Percentiles rank a stretch among this genome's conserved stretches.
Conservation (phyloP, 495 filamentous ascomycete genomes). For the Lophiostoma macrostomum region DNA sequence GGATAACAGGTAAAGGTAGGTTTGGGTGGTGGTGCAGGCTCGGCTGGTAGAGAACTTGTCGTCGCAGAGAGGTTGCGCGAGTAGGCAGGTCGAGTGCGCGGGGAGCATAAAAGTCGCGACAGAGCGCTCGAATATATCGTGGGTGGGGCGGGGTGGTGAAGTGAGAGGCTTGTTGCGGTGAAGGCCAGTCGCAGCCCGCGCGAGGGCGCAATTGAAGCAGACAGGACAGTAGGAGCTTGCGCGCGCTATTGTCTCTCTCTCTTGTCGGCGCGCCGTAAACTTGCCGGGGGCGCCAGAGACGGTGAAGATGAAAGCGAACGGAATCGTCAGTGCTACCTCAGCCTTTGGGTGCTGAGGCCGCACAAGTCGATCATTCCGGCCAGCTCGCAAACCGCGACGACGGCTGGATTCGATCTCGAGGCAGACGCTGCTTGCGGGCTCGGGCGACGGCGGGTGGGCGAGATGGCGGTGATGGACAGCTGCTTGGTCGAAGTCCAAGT, state of each 20-base stretch:
- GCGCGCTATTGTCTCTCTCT: too few relatives aligned
- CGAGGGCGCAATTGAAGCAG: background rate
- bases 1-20: background rate
- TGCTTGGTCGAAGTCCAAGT: too few relatives aligned
- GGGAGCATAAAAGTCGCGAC: slow-evolving; percentile 13
- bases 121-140: background rate
- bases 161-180: slow-evolving; percentile 2
- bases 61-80: too few relatives aligned
- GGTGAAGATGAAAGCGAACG: slow-evolving; percentile 4
- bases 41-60: too few relatives aligned
- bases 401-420: slow-evolving; percentile 12
- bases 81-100: background rate
- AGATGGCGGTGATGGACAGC: slow-evolving; percentile 1
- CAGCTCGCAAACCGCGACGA: slow-evolving; percentile 18
- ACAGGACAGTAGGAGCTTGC: too few relatives aligned
- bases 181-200: background rate
- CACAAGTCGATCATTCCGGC: slow-evolving; percentile 27
- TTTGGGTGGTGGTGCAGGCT: background rate
- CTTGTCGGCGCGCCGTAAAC: too few relatives aligned
- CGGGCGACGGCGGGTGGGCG: background rate
- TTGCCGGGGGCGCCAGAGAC: too few relatives aligned
- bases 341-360: slow-evolving; percentile 24
- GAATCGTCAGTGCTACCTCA: slow-evolving; percentile 23
- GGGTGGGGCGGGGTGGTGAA: background rate
- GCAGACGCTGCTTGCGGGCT: background rate